Evolutionary conservation across 2,329 filamentous ascomycete genomes (phyloP), one percentile per base, ranked within the genome.

Genomic region (Xylaria sp.): DNA sequence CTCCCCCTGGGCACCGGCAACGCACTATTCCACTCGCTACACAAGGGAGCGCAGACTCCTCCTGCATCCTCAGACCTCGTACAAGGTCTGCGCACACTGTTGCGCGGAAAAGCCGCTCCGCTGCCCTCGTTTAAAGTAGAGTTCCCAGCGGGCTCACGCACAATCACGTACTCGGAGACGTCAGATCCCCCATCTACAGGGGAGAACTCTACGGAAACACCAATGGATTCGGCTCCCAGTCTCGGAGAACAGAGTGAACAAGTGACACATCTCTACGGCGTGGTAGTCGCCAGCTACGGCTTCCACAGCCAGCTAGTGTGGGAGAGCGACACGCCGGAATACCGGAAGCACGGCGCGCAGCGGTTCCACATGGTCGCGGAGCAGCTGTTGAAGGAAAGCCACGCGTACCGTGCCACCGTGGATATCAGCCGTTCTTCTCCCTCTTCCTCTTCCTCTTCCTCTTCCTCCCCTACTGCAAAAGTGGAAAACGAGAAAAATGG

Each of bases 251-350:
- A 79, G n/a, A 74, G 79, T 39, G 75, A 79, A 10, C 66, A 72
- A 1, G 79, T 84, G 4, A 75, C 78, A 0, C 78, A 80, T 55
- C 82, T 91, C 28, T 87, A 92, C 75, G 94, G 94, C 31, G 92
- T 91, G 28, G 93, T 98, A 25, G 94, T 98, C 1, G 91, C 91
- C 54, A 96, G 92, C 79, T 97, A 97, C 87, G 95, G 92, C 23
- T 89, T 98, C 76, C 95, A 98, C 77, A 93, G 94, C 36, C 90
- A 91, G 51, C 86, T 98, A 3, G 94, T 98, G 25, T 94, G 93
- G 74, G 94, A 98, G 82, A 96, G 92, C 79, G 95, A 98, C 79
- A 97, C 94, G 0, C 84, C 88, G 0, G 91, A 89, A 72, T 95
- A 95, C 80, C 91, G 95, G 70, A 88, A 89, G 73, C 90, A 92